A percentile compares a stretch with the other conserved stretches of the same genome.
Conservation (phyloP, 2,329 filamentous ascomycete species). For the Fusarium pilosicola region DNA sequence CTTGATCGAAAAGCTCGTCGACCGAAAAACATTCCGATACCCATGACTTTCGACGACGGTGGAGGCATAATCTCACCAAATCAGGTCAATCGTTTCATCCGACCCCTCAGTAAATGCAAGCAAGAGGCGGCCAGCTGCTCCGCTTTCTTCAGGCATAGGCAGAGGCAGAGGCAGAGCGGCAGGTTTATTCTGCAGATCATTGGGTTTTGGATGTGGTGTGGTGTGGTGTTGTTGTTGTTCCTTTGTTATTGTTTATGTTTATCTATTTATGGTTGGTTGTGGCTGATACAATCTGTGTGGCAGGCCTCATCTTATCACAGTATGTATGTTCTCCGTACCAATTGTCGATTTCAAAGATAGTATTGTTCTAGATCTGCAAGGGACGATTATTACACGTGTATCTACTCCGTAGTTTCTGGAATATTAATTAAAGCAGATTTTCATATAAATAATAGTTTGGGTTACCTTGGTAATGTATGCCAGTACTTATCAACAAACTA, state of each 20-base stretch:
- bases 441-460: neutral
- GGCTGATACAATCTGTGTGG: constrained; percentile 7
- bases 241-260: constrained; percentile 3
- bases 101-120: constrained; percentile 30
- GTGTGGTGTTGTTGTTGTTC: constrained; percentile 22
- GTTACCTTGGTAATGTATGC: neutral
- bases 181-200: constrained; percentile 16
- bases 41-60: constrained; percentile 24
- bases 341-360: constrained; percentile 5
- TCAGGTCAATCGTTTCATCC: constrained; percentile 27
- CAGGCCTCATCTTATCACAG: constrained; percentile 28
- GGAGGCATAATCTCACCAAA: constrained; percentile 19
- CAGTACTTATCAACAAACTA: neutral
- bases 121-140: constrained; percentile 32
- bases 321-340: neutral
- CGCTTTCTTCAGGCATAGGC: constrained; percentile 1
- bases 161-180: neutral
- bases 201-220: neutral
- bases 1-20: constrained; percentile 40
- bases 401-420: constrained; percentile 34
- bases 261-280: constrained; percentile 7
- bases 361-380: constrained; percentile 29
- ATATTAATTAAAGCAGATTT: constrained; percentile 28
- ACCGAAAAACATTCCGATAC: constrained; percentile 39
- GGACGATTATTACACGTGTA: constrained; percentile 21